A percentile compares a stretch with the other conserved stretches of the same genome.
Conservation (phyloP, 2,329 filamentous ascomycete genomes). For the Chalara sp. region DNA sequence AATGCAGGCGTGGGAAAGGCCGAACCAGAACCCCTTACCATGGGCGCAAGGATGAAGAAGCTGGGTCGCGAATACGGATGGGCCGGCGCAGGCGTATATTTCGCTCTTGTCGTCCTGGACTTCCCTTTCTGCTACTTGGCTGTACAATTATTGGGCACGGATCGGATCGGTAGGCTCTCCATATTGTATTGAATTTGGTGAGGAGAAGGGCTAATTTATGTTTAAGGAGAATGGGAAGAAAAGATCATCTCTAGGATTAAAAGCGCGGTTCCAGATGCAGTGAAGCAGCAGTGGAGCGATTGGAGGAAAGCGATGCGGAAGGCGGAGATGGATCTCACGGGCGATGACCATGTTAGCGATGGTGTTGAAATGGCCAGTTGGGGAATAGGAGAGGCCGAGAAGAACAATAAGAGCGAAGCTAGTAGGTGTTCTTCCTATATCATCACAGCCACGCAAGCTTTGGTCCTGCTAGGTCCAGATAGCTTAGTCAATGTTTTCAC, state of each 20-base stretch:
- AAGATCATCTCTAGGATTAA: slow-evolving; percentile 55
- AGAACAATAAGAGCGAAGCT: slow-evolving; percentile 1
- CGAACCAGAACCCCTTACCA: slow-evolving; percentile 12
- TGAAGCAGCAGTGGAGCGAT: slow-evolving; percentile 46
- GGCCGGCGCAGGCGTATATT: slow-evolving; percentile 86
- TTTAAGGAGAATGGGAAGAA: slow-evolving; percentile 55
- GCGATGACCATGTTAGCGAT: slow-evolving; percentile 38
- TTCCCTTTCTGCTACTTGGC: slow-evolving; percentile 93
- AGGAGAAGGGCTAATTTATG: not conserved
- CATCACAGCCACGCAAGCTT: not conserved
- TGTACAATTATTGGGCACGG: slow-evolving; percentile 75
- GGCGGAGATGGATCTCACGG: slow-evolving; percentile 36
- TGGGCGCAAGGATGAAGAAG: slow-evolving; percentile 53
- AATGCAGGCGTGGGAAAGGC: not conserved
- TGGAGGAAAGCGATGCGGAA: slow-evolving; percentile 42
- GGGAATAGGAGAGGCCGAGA: slow-evolving; percentile 38
- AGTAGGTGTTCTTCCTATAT: not conserved
- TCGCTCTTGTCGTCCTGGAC: slow-evolving; percentile 75
- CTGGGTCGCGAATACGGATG: slow-evolving; percentile 91
- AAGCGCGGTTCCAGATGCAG: slow-evolving; percentile 50
- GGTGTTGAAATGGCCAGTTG: slow-evolving; percentile 46
- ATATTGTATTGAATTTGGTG: not conserved
- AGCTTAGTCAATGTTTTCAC: too few relatives aligned
- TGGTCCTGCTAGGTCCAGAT: not conserved
- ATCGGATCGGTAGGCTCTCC: slow-evolving; percentile 63